A percentile compares a stretch with the other conserved stretches of the same genome.
These are phyloP conservation scores for Penicillium sp. DNA, from an alignment of 2,329 filamentous ascomycete species.

Conservation along the genomic window DNA sequence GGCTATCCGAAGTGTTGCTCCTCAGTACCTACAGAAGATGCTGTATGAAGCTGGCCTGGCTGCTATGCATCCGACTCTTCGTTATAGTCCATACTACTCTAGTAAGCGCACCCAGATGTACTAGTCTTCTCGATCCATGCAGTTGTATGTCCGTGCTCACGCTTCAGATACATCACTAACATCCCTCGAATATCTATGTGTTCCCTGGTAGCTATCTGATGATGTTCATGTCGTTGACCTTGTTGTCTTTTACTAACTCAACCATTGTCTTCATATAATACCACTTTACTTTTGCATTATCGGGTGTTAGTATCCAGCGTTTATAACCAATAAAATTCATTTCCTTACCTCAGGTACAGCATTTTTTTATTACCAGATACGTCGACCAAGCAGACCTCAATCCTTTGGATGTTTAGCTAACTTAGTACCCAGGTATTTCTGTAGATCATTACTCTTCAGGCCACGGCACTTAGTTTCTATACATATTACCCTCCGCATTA, in stretches of 20 bases:
- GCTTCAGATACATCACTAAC: not conserved
- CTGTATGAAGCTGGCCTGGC: not conserved
- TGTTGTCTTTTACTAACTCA: not conserved
- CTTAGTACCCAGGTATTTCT: not conserved
- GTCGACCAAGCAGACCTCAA: not conserved
- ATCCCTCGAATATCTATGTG: no score
- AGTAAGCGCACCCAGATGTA: not conserved
- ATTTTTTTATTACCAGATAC: not conserved
- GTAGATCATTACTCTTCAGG: constrained; percentile 32
- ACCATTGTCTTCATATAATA: not conserved
- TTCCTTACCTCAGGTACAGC: not conserved
- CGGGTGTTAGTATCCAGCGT: not conserved
- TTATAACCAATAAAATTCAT: not conserved
- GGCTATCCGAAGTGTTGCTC: constrained; percentile 3
- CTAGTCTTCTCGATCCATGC: not conserved
- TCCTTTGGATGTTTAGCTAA: not conserved
- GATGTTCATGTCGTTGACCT: not conserved
- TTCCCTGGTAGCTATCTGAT: not conserved
- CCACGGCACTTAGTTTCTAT: constrained; percentile 19
- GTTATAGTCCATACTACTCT: not conserved
- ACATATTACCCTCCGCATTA: not conserved
- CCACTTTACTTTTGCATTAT: not conserved
- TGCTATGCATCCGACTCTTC: not conserved
- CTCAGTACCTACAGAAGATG: not conserved
- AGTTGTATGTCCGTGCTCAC: not conserved